Evolutionary conservation across 331 rosid species (phyloP), one percentile per base, ranked within the genome.

Genomic region (Phaseolus coccineus): DNA sequence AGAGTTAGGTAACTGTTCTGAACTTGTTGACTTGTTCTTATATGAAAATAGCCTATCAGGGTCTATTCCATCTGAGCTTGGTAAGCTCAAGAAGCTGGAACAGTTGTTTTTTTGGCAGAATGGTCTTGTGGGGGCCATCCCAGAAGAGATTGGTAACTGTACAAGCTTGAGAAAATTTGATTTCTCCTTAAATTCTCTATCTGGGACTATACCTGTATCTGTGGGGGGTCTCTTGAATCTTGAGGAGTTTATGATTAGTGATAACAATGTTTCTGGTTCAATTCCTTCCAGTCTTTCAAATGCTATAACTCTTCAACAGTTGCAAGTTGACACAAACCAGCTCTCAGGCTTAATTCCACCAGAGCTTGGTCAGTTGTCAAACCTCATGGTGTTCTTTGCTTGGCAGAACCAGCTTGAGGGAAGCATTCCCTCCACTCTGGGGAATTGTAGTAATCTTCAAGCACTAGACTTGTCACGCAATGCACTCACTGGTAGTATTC

Each of bases 351-450:
- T 93, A 88, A 88, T 95, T 77, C 99, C 99, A 48, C 77, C 87
- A 0, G 94, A 90, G 89, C 82, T 95, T 77, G 97, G 97, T 30
- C 46, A 61, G 83, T 57, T 95, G 79, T 80, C 91, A 10, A 90
- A 85, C 81, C 88, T 95, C 14, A 46, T 56, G 10, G 94, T 95
- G 77, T 89, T 95, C 79, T 89, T 92, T 5, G 98, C 98, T 65
- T 95, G 99, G 99, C 87, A 87, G 77, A 95, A 95, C 85, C 96
- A 91, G 79, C 96, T 95, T 27, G 99, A 93, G 85, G 99, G 99
- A 86, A 91, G 97, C 80, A 87, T 95, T 80, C 98, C 99, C 77
- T 83, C 84, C 0, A 73, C 79, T 85, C 85, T 95, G 82, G 90
- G 84, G 27, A 85, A 83, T 70, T 93, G 95, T 46, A 84, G 83